Base-by-base conservation (phyloP, 352 stramenopile species). In the Phytophthora kernoviae region DNA sequence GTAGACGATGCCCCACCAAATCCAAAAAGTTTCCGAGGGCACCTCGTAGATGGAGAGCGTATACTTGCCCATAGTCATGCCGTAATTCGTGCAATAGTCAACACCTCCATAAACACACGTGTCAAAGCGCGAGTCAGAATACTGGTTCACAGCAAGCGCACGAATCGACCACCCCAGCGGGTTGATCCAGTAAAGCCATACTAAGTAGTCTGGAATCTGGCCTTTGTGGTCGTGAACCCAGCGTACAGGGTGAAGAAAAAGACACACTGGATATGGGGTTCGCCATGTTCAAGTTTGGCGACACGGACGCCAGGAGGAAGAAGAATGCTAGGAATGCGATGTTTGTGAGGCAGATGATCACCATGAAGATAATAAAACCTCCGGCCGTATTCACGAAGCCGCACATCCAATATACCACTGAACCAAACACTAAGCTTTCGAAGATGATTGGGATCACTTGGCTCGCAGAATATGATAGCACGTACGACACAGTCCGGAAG, bases 371-470 rank as follows among this genome's bases (percentile, higher is more conserved):
- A 18, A 55, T 27, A 42, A 65, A 73, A 5, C 33, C 11, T 14
- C 5, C 20, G 0, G 44, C 33, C 0, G 6, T 48, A 22, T 10
- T 27, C 24, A 64, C 58, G 21, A 93, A 74, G 9, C 86, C 86
- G 41, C 88, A 77, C 57, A 65, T 58, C 68, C 77, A 94, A 55
- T 94, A 94, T 0, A 93, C 48, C 48, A 94, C 63, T 1, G 69
- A 73, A 10, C 79, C 79, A 74, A 94, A 94, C 3, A 89, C 49
- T 1, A 90, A 45, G 1, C 70, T 68, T 18, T 65, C 57, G 4
- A 65, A 2, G 2, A 58, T 11, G 14, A 54, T 42, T 10, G 43
- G 27, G 0, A 50, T 40, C 0, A 11, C 18, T 17, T 65, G 57
- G 20, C 20, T 44, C 11, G 24, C 57, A 0, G 7, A 59, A 17